Conservation (phyloP, 768 basidiomycete species). For the Lentinula raphanica region DNA sequence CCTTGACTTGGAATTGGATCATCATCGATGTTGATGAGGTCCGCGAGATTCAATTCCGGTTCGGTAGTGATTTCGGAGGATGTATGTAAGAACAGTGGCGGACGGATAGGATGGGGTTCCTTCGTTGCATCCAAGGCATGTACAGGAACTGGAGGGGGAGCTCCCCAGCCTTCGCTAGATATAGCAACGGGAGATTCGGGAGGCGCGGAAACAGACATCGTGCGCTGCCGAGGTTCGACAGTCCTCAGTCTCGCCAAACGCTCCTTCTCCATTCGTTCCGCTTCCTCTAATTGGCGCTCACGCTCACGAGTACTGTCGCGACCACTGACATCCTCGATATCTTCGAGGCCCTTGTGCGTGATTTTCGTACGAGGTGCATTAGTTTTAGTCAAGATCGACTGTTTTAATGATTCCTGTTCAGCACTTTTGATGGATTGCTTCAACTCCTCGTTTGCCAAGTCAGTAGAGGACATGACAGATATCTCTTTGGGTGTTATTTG, state of each 20-base stretch:
- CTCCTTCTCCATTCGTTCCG: constrained; percentile 67
- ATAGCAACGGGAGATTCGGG: constrained; percentile 65
- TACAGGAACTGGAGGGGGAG: constrained; percentile 50
- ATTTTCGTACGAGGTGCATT: constrained; percentile 70
- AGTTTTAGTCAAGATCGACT: constrained; percentile 76
- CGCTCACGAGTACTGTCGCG: constrained; percentile 35
- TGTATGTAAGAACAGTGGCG: constrained; percentile 25
- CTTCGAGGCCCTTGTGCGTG: constrained; percentile 89
- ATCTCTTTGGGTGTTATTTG: constrained; percentile 67
- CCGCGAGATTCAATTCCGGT: constrained; percentile 66
- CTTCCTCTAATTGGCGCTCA: constrained; percentile 60
- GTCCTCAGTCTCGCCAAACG: constrained; percentile 56
- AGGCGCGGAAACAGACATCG: constrained; percentile 56
- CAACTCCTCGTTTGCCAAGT: constrained; percentile 82
- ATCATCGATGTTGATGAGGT: constrained; percentile 76
- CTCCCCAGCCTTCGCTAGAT: constrained; percentile 53
- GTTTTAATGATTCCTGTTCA: constrained; percentile 76
- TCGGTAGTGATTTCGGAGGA: constrained; percentile 41
- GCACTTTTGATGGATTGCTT: constrained; percentile 78
- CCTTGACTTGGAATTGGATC: constrained; percentile 30
- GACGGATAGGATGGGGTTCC: constrained; percentile 1
- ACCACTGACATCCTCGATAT: constrained; percentile 77
- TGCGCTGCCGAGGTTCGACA: constrained; percentile 40
- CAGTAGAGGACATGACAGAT: constrained; percentile 81
- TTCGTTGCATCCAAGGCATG: constrained; percentile 26